These are phyloP conservation scores for Cyclotella kingstonii DNA, from an alignment of 108 stramenopile species.

Conservation along the genomic window DNA sequence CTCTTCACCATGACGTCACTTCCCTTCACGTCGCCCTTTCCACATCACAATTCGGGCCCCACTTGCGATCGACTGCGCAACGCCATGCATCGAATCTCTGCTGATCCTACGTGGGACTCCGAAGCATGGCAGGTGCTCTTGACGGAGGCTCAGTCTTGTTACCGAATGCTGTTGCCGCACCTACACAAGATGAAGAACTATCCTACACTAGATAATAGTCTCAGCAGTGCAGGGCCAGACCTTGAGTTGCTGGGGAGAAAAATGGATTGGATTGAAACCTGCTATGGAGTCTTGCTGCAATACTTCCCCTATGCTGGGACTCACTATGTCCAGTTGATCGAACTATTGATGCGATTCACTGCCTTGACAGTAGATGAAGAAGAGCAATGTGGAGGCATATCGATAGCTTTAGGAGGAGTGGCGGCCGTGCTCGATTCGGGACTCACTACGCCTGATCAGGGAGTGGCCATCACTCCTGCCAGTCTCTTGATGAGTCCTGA, in stretches of 20 bases:
- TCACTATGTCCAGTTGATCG: conserved; percentile 52
- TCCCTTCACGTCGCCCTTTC: conserved; percentile 60
- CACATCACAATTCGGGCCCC: conserved; percentile 73
- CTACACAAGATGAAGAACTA: neutral
- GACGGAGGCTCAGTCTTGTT: conserved; percentile 68
- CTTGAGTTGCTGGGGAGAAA: conserved; percentile 21
- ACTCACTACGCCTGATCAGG: conserved; percentile 24
- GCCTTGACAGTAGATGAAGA: conserved; percentile 58
- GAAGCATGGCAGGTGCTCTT: conserved; percentile 86
- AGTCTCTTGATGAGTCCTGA: conserved; percentile 4
- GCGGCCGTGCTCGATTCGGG: conserved; percentile 8
- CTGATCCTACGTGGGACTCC: conserved; percentile 61
- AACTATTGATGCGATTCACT: conserved; percentile 57
- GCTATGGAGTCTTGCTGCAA: conserved; percentile 67
- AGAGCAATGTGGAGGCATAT: conserved; percentile 46
- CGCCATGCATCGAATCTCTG: conserved; percentile 68
- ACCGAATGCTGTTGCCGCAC: conserved; percentile 36
- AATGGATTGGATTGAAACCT: conserved; percentile 82
- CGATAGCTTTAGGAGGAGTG: conserved; percentile 3
- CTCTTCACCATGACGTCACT: conserved; percentile 35
- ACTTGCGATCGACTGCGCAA: conserved; percentile 76
- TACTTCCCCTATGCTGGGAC: conserved; percentile 66
- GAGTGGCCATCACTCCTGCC: conserved; percentile 15
- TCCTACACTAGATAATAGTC: neutral
- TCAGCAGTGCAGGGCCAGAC: neutral